Evolutionary conservation across 768 basidiomycete genomes (phyloP).

Genomic region (Xerocomellus dryophilus): DNA sequence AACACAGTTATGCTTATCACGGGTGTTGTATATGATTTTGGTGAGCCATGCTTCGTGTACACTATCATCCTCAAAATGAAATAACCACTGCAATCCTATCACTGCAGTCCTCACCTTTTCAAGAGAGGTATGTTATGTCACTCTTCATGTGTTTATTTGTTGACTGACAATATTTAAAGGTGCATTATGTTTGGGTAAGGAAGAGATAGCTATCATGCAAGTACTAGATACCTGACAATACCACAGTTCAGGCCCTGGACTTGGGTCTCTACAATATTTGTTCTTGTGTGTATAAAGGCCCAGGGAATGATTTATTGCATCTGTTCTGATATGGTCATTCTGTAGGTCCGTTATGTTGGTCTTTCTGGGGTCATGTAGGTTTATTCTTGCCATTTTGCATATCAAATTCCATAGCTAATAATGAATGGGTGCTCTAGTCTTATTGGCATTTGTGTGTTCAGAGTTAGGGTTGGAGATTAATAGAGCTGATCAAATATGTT

Average conservation of each 20-base stretch:
- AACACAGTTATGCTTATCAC: neutral
- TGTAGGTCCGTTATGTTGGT: slow-evolving; percentile 5
- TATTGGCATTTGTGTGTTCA: neutral
- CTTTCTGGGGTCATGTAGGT: slow-evolving; percentile 5
- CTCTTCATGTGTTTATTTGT: fast-evolving
- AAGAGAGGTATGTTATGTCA: neutral
- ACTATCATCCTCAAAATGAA: no score
- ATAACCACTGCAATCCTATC: neutral
- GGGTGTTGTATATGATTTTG: slow-evolving; percentile 3
- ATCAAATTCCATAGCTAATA: neutral
- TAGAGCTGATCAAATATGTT: neutral
- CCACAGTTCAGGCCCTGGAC: slow-evolving; percentile 5
- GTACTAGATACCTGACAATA: neutral
- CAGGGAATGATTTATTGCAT: no score
- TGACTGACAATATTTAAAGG: neutral
- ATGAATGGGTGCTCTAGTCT: neutral
- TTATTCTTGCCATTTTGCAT: neutral
- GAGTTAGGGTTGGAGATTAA: neutral
- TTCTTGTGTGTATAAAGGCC: neutral
- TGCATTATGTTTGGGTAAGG: slow-evolving; percentile 15
- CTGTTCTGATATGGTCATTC: neutral
- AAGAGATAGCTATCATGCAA: neutral
- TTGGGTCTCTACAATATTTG: slow-evolving; percentile 6
- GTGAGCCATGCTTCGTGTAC: neutral
- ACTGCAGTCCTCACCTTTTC: slow-evolving; percentile 2